Conservation (phyloP, 2,329 filamentous ascomycete genomes). For the Fusarium sp. region DNA sequence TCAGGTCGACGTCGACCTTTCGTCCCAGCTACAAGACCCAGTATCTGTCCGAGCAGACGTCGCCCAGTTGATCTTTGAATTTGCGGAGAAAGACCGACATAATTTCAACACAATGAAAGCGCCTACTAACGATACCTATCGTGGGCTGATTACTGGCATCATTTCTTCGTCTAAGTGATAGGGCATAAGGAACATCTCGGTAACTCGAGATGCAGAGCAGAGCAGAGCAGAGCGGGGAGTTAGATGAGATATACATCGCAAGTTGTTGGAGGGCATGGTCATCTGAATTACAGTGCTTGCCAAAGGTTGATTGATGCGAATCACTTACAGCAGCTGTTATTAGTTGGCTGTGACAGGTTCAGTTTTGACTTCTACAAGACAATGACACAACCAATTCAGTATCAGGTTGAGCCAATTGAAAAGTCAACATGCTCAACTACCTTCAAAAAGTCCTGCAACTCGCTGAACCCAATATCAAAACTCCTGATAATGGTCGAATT, state of each 20-base stretch:
- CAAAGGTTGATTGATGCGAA: conserved; percentile 11
- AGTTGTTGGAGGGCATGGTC: not conserved
- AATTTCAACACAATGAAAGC: conserved; percentile 16
- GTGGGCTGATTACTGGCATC: conserved; percentile 39
- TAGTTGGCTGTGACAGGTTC: not conserved
- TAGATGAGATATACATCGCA: not conserved
- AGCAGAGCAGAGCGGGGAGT: conserved; percentile 2
- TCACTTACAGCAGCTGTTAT: not conserved
- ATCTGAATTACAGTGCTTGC: conserved; percentile 26
- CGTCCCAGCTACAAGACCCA: conserved; percentile 10
- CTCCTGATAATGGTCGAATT: conserved; percentile 1
- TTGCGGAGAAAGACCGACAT: conserved; percentile 32
- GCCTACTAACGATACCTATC: conserved; percentile 19
- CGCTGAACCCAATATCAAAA: conserved; percentile 1
- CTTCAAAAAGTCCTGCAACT: not conserved
- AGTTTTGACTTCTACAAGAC: not conserved
- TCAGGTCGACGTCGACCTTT: conserved; percentile 29
- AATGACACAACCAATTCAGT: not conserved
- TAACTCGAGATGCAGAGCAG: conserved; percentile 5
- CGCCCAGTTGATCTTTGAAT: conserved; percentile 16
- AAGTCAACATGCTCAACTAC: not conserved
- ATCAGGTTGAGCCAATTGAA: not conserved
- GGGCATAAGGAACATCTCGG: conserved; percentile 21
- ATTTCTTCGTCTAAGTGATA: not conserved
- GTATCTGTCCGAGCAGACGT: conserved; percentile 5